Percentiles rank a stretch among this genome's conserved stretches.
Conservation (phyloP, 2,329 filamentous ascomycete genomes). For the Diplocarpon mali region DNA sequence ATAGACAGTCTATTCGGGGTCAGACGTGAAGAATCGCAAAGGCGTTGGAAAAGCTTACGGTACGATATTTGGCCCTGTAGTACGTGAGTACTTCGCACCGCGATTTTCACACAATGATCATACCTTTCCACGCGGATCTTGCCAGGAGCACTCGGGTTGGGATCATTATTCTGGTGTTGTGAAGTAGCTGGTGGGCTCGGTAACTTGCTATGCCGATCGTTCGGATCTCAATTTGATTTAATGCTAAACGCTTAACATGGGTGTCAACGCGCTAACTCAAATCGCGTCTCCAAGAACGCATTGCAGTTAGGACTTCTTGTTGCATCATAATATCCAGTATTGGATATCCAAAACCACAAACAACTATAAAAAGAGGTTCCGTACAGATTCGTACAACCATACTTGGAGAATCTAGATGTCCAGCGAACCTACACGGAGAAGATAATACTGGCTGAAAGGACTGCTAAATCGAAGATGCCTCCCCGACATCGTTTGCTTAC, state of each 20-base stretch:
- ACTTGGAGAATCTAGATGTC: neutral
- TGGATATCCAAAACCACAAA: too few species aligned
- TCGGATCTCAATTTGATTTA: neutral
- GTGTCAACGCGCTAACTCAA: constrained; percentile 10
- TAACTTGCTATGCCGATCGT: constrained; percentile 1
- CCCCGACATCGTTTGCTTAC: constrained; percentile 13
- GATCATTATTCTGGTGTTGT: constrained; percentile 37
- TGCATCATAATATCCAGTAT: too few species aligned
- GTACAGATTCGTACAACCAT: too few species aligned
- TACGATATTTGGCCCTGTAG: constrained; percentile 55
- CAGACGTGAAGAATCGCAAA: constrained; percentile 18
- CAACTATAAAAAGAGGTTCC: too few species aligned
- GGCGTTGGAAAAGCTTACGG: constrained; percentile 41
- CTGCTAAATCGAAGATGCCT: constrained; percentile 18
- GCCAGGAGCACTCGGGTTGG: constrained; percentile 45
- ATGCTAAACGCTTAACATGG: too few species aligned
- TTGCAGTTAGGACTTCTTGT: too few species aligned
- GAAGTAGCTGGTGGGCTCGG: neutral
- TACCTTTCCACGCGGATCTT: constrained; percentile 69
- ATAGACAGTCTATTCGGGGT: constrained; percentile 39
- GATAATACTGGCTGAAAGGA: neutral
- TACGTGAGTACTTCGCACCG: constrained; percentile 18
- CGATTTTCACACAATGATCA: constrained; percentile 4
- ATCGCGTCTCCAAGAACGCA: constrained; percentile 14
- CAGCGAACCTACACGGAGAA: neutral